Percentiles rank a stretch among this genome's conserved stretches.
Evolutionary conservation across 352 stramenopile species (phyloP).

Genomic region (Globisporangium irregulare): DNA sequence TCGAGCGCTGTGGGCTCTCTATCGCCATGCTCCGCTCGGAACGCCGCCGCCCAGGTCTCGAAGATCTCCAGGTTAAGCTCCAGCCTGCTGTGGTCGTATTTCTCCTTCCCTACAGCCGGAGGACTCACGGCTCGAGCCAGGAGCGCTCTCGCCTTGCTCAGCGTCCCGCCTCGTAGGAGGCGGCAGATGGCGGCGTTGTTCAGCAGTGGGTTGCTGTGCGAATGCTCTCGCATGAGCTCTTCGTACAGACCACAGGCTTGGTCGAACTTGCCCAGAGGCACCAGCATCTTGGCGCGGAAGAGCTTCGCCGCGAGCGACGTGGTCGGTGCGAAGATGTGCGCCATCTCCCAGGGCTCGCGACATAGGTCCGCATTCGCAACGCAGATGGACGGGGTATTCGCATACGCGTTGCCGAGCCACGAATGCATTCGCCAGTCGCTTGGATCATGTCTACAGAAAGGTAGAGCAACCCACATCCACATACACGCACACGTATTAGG

Average conservation of each 20-base stretch:
- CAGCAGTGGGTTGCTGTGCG: conserved; percentile 21
- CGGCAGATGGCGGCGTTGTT: conserved; percentile 34
- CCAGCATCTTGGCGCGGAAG: conserved; percentile 20
- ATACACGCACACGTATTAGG: background rate
- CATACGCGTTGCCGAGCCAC: conserved; percentile 12
- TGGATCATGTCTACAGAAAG: conserved; percentile 24
- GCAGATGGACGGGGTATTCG: background rate
- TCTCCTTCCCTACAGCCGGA: background rate
- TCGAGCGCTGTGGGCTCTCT: background rate
- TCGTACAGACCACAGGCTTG: background rate
- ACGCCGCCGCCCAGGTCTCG: background rate
- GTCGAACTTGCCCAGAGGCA: conserved; percentile 13
- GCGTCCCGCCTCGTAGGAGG: conserved; percentile 9
- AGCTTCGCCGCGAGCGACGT: conserved; percentile 29
- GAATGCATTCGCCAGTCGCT: conserved; percentile 57
- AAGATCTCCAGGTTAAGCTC: background rate
- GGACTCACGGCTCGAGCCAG: background rate
- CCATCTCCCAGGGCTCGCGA: conserved; percentile 18
- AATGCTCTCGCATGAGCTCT: background rate
- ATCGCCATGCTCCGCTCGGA: background rate
- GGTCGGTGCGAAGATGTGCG: conserved; percentile 25
- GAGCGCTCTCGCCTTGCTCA: conserved; percentile 16
- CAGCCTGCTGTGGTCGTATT: background rate
- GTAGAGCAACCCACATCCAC: background rate
- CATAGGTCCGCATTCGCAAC: conserved; percentile 15